Evolutionary conservation across 495 filamentous ascomycete species (phyloP).

Genomic region (Tuber aestivum): DNA sequence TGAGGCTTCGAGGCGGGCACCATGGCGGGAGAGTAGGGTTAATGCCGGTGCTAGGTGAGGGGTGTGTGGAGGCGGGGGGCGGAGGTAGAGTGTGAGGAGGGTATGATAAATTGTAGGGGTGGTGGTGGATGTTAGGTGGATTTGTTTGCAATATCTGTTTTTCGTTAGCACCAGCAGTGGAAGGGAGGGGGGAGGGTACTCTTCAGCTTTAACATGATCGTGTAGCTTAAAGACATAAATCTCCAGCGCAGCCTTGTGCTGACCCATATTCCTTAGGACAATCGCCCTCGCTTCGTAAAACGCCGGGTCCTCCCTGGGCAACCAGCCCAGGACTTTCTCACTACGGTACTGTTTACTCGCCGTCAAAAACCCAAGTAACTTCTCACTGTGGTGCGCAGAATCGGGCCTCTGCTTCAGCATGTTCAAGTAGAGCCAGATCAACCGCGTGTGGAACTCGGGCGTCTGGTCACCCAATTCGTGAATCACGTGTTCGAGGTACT

Average conservation of each 20-base stretch:
- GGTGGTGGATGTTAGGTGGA: conserved; percentile 54
- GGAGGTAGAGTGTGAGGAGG: conserved; percentile 82
- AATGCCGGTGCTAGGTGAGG: conserved; percentile 74
- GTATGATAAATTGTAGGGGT: conserved; percentile 79
- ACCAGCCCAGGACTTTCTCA: conserved; percentile 62
- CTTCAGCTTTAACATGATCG: conserved; percentile 84
- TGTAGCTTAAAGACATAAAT: conserved; percentile 94
- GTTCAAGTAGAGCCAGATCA: conserved; percentile 67
- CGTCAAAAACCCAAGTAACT: conserved; percentile 67
- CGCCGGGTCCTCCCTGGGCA: conserved; percentile 73
- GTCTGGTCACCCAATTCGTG: conserved; percentile 76
- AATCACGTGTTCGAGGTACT: conserved; percentile 88
- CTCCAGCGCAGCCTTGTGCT: conserved; percentile 86
- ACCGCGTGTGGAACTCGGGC: conserved; percentile 76
- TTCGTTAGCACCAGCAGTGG: neutral
- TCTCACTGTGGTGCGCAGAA: conserved; percentile 40
- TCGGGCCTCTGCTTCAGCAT: conserved; percentile 47
- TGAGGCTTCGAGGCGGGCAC: conserved; percentile 79
- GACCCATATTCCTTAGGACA: conserved; percentile 89
- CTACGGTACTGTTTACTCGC: conserved; percentile 74
- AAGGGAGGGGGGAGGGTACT: conserved; percentile 49
- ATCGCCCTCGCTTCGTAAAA: conserved; percentile 90
- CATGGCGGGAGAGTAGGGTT: conserved; percentile 80
- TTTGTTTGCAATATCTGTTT: conserved; percentile 76
- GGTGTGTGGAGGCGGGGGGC: conserved; percentile 67